These are phyloP conservation scores for Endotrypanum monterogeii DNA, from an alignment of 208 protist genomes.

Conservation along the genomic window DNA sequence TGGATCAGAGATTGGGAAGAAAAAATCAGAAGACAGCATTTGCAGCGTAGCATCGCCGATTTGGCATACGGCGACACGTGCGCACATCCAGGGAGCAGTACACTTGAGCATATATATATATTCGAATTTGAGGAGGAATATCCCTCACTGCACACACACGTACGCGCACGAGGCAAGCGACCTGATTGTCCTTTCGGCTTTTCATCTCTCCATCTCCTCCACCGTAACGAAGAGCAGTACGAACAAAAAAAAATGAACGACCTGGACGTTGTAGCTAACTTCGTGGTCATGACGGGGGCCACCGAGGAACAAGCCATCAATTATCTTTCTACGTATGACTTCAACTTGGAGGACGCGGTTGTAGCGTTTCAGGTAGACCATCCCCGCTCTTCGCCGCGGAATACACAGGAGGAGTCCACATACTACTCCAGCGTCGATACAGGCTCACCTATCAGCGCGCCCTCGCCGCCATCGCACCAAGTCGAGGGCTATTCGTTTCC, in stretches of 20 bases:
- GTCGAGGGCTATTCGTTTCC: slow-evolving; percentile 19
- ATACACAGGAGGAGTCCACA: slow-evolving; percentile 4
- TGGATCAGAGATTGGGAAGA: not conserved
- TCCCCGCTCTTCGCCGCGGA: not conserved
- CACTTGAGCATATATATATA: not conserved
- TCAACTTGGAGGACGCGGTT: slow-evolving; percentile 54
- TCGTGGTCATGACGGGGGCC: slow-evolving; percentile 71
- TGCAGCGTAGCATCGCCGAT: not conserved
- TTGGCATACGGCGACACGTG: not conserved
- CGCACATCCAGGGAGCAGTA: not conserved
- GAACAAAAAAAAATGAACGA: slow-evolving; percentile 37
- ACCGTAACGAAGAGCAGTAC: too few species aligned
- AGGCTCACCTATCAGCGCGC: slow-evolving; percentile 28
- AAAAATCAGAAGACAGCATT: not conserved
- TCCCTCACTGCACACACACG: not conserved
- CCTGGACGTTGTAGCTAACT: slow-evolving; percentile 55
- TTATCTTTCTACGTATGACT: slow-evolving; percentile 55
- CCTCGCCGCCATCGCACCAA: slow-evolving; percentile 19
- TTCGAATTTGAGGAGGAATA: not conserved
- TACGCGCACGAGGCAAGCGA: not conserved
- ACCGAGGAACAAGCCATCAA: slow-evolving; percentile 60
- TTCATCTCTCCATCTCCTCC: not conserved
- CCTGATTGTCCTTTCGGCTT: not conserved
- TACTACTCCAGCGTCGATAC: slow-evolving; percentile 26
- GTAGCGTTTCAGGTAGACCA: slow-evolving; percentile 37